Evolutionary conservation across 2,329 filamentous ascomycete genomes (phyloP), one percentile per base, ranked within the genome.

Genomic region (Fusarium fujikuroi): DNA sequence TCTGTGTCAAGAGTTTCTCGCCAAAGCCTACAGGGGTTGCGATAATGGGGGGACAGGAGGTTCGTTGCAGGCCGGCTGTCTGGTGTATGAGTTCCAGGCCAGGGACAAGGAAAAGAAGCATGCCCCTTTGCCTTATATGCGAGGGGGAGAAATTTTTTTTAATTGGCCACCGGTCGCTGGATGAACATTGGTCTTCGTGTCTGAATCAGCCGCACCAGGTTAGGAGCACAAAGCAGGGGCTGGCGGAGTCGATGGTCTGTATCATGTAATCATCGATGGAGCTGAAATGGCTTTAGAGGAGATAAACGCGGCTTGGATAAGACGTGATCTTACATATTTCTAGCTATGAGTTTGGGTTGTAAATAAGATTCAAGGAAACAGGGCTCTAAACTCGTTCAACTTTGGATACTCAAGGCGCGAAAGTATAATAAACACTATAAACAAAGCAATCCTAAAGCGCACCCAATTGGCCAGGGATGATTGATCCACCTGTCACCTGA

Each of bases 371-470:
- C 12, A 32, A 12, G 5, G 30, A 32, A 2, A 18, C 3, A 37
- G 36, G 36, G 8, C 9, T 37, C 9, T 0, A 15, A 18, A 2
- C 8, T 37, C 0, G 10, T 37, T 18, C 1, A 6, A 37, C 9
- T 9, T 18, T 37, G 36, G 9, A 37, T 37, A 37, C 16, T 5
- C 16, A 10, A 16, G 16, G 9, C 1, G 16, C 9, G 9, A 36
- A 40, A 4, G 19, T 7, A 21, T 8, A 12, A 18, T 23, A n/a
- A n/a, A n/a, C n/a, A n/a, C n/a, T n/a, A n/a, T n/a, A n/a, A n/a
- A n/a, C n/a, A n/a, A n/a, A 8, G 39, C n/a, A 43, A 43, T 23
- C 16, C 7, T 5, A n/a, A 44, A 19, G 21, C 8, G 37, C 37
- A 8, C 37, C 1, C 37, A 21, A 39, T 39, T 39, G 11, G 37